phyloP scores from a whole-genome alignment of 345 rosid genomes.

The Eutrema japonicum region DNA sequence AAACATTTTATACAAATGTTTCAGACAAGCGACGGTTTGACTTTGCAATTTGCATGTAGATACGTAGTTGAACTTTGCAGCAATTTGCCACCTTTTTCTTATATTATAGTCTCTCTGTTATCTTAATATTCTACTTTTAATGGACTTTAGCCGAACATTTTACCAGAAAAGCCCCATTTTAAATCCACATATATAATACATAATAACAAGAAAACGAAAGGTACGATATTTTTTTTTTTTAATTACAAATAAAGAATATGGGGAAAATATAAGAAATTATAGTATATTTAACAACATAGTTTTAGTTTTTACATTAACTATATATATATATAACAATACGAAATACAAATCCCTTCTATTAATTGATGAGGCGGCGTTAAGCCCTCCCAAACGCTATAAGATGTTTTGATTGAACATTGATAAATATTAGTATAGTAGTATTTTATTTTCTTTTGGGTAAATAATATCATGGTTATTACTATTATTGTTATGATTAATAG shows the following conservation, averaged over 20 bases:
- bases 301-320: background rate
- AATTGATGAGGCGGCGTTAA: background rate
- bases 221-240: background rate
- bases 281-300: background rate
- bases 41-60: constrained; percentile 52
- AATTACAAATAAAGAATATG: background rate
- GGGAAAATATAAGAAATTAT: background rate
- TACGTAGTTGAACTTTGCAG: constrained; percentile 57
- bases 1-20: constrained; percentile 29
- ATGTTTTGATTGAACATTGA: background rate
- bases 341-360: background rate
- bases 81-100: constrained; percentile 41
- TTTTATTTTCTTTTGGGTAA: background rate
- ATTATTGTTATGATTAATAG: background rate
- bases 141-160: constrained; percentile 65
- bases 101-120: constrained; percentile 25
- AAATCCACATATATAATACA: background rate
- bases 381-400: background rate
- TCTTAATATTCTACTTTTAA: constrained; percentile 28
- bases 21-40: constrained; percentile 50
- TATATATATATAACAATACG: background rate
- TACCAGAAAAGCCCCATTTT: constrained; percentile 18
- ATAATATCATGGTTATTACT: background rate
- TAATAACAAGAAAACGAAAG: background rate
- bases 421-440: background rate